Percentiles rank a stretch among this genome's conserved stretches.
Evolutionary conservation across 2,329 filamentous ascomycete genomes (phyloP).

Genomic region (Botryotinia globosa): DNA sequence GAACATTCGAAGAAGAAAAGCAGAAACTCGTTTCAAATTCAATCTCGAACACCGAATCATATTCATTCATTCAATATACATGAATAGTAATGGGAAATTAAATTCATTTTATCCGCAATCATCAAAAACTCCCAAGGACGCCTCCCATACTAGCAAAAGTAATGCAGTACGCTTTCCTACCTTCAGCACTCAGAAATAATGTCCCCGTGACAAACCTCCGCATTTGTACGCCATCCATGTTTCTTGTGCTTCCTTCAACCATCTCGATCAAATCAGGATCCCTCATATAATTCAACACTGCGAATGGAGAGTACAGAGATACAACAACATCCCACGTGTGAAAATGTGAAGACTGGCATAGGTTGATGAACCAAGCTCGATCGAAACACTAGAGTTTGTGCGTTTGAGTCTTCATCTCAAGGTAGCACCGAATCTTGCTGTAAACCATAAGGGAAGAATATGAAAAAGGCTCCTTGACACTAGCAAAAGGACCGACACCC

Average conservation of each 20-base stretch:
- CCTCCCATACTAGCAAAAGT: background rate
- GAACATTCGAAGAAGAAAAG: background rate
- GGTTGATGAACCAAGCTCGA: background rate
- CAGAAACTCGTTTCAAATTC: background rate
- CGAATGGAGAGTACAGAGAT: background rate
- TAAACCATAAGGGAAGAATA: background rate
- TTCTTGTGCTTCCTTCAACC: background rate
- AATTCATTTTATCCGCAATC: background rate
- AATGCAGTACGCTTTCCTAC: background rate
- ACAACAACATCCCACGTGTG: background rate
- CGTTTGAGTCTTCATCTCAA: background rate
- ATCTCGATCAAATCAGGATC: background rate
- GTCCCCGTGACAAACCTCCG: constrained; percentile 1
- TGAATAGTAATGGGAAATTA: background rate
- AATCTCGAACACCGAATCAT: background rate
- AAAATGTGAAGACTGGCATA: background rate
- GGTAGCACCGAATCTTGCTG: background rate
- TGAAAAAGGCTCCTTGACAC: background rate
- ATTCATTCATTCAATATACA: background rate
- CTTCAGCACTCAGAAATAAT: background rate
- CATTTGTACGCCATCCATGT: background rate
- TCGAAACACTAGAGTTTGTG: background rate
- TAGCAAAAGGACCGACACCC: background rate
- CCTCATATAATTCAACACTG: background rate
- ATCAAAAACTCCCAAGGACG: constrained; percentile 2